Evolutionary conservation across 192 early-diverging fungal genomes (phyloP).

Genomic region (Linnemannia exigua): DNA sequence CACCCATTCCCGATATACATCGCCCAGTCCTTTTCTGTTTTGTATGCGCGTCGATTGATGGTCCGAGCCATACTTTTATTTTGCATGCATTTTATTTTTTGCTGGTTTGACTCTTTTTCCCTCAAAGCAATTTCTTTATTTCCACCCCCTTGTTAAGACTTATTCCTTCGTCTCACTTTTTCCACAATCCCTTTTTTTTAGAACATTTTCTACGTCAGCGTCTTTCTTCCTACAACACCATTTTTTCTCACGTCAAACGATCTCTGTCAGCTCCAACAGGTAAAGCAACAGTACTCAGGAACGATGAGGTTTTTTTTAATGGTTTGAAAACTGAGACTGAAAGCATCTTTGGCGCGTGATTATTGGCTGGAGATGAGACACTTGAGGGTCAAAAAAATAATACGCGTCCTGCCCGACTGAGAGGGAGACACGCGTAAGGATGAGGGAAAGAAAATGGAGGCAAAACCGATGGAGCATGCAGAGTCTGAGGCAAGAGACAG

Average conservation of each 20-base stretch:
- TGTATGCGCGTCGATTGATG: background rate
- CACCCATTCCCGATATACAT: background rate
- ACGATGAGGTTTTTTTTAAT: background rate
- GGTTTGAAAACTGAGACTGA: background rate
- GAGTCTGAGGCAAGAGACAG: background rate
- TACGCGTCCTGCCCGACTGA: background rate
- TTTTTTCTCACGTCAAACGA: too few relatives aligned
- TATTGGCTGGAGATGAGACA: background rate
- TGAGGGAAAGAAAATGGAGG: background rate
- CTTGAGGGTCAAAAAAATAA: background rate
- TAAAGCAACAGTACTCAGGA: background rate
- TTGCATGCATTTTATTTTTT: background rate
- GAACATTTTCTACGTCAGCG: background rate
- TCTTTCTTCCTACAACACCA: too few relatives aligned
- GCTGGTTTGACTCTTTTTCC: background rate
- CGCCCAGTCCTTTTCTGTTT: background rate
- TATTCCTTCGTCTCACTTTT: background rate
- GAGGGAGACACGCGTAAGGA: background rate
- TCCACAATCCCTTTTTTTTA: background rate
- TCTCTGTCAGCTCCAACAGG: background rate
- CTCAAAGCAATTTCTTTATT: background rate
- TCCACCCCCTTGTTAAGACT: background rate
- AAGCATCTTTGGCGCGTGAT: background rate
- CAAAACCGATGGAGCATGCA: background rate
- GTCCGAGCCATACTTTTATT: background rate